phyloP scores from a whole-genome alignment of 116 monocot species.

The Papilionanthe hybrid region DNA sequence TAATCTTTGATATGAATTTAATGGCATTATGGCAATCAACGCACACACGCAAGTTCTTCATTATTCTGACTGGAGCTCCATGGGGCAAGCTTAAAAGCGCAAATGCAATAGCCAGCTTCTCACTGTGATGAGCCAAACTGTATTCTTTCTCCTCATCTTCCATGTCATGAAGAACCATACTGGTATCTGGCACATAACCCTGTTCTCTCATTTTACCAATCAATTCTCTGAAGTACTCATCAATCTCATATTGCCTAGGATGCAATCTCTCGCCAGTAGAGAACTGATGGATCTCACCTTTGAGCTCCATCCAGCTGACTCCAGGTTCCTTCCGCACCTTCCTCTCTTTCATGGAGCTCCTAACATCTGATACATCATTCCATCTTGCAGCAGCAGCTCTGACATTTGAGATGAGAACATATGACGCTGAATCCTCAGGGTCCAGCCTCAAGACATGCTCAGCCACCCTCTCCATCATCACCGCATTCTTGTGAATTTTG shows the following conservation, averaged over 20 bases:
- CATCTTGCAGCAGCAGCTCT: conserved; percentile 48
- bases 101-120: conserved; percentile 68
- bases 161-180: conserved; percentile 62
- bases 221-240: conserved; percentile 34
- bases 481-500: conserved; percentile 46
- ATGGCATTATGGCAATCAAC: conserved; percentile 63
- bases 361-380: conserved; percentile 46
- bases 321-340: conserved; percentile 75
- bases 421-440: conserved; percentile 59
- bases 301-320: conserved; percentile 66
- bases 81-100: conserved; percentile 39
- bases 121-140: conserved; percentile 58
- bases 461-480: conserved; percentile 59
- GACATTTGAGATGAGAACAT: conserved; percentile 66
- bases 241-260: conserved; percentile 27
- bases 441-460: conserved; percentile 42
- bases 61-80: conserved; percentile 36
- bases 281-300: conserved; percentile 57
- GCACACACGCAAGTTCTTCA: conserved; percentile 75
- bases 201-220: conserved; percentile 38
- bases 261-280: conserved; percentile 35
- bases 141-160: conserved; percentile 76
- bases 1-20: conserved; percentile 49
- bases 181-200: conserved; percentile 53
- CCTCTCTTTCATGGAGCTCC: conserved; percentile 50